Evolutionary conservation across 805 yeast genomes (phyloP), one percentile per base, ranked within the genome.

Genomic region (Ogataea pilisensis): DNA sequence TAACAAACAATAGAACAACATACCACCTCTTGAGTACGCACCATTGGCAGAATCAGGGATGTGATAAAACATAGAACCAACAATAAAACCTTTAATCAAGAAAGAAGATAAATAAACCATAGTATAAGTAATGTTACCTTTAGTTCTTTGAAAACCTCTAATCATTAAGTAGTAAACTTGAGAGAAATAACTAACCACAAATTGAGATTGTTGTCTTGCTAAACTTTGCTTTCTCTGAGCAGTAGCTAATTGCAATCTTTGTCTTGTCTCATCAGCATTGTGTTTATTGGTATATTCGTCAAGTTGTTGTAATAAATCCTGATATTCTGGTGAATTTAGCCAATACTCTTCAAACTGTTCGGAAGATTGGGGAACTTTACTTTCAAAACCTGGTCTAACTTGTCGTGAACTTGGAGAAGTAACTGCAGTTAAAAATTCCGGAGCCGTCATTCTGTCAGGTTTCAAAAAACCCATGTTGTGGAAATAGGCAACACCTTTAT

Each of bases 371-470:
- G 86, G 85, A 27, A 79, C 77, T 44, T 64, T 70, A 31, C 64
- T 64, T 55, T 78, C 83, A 50, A 49, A 77, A 16, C 84, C 85
- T 12, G 71, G 70, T 46, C 59, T 64, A 32, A 64, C 49, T 25
- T 64, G 55, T 65, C 85, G 71, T 47, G 80, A 82, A 26, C 72
- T 75, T 27, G 81, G 84, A 53, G 80, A 81, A 13, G 86, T 80
- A 41, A 80, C 75, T 8, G 85, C 77, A 19, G 85, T 80, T 55
- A 80, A 73, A 54, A 69, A 80, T 59, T 80, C 86, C 13, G 85
- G 81, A 25, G 85, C 78, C 12, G 84, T 76, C 75, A 76, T 80
- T 71, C 85, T 76, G 41, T 69, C 68, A 38, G 84, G 84, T 57
- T 82, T 78, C 20, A 66, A 63, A 65, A 70, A 80, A 40, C 86